A percentile compares a stretch with the other conserved stretches of the same genome.
phyloP scores from a whole-genome alignment of 2,329 filamentous ascomycete species.

The Pezicula rhizophila region DNA sequence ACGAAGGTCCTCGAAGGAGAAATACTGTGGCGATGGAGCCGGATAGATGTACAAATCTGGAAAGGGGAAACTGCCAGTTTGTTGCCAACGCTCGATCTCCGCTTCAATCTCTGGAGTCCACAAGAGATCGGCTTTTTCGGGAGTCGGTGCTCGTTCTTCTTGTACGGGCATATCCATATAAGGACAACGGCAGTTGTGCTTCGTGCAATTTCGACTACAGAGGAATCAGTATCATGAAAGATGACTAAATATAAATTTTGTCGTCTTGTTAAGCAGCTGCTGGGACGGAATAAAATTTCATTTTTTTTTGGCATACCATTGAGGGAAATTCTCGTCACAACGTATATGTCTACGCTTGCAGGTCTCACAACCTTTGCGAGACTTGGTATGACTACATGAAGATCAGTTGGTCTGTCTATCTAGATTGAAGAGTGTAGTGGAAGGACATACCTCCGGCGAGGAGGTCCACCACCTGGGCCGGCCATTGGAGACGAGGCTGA shows the following conservation, averaged over 20 bases:
- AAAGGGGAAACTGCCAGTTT: constrained; percentile 80
- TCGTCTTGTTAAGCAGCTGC: neutral
- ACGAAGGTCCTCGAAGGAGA: constrained; percentile 73
- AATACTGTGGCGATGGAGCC: constrained; percentile 64
- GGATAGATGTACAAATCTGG: constrained; percentile 73
- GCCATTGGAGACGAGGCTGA: constrained; percentile 58
- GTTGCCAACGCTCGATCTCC: constrained; percentile 76
- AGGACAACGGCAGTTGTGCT: constrained; percentile 96
- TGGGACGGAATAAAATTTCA: constrained; percentile 1
- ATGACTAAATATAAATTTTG: too few species aligned
- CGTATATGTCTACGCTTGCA: constrained; percentile 97
- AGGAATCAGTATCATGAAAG: constrained; percentile 17
- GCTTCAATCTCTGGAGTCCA: constrained; percentile 83
- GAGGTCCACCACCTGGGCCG: constrained; percentile 90
- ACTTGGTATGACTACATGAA: constrained; percentile 83
- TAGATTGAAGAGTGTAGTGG: neutral
- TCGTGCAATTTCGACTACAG: constrained; percentile 88
- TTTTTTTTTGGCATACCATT: constrained; percentile 63
- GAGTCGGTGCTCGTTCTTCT: constrained; percentile 55
- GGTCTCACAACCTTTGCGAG: constrained; percentile 94
- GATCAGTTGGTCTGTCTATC: constrained; percentile 12
- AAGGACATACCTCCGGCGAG: constrained; percentile 55
- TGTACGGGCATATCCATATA: constrained; percentile 82
- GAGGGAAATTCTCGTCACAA: constrained; percentile 95
- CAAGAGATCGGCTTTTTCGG: constrained; percentile 64